phyloP scores from a whole-genome alignment of 495 filamentous ascomycete species.

The Penicillium tannophilum region DNA sequence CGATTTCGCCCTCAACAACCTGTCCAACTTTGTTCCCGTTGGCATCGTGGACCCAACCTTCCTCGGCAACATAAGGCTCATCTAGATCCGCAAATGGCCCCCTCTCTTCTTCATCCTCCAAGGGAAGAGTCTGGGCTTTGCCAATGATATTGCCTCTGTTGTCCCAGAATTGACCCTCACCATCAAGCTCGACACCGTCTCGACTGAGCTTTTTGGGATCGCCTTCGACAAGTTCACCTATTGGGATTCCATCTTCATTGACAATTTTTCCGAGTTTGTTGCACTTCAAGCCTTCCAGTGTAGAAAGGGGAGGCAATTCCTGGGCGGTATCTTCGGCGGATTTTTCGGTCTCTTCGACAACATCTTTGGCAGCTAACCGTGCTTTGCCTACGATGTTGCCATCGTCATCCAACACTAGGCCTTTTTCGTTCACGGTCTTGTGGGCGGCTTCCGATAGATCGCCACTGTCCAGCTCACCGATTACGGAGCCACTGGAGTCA shows the following conservation, averaged over 20 bases:
- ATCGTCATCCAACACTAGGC: not conserved
- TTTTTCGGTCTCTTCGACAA: conserved; percentile 27
- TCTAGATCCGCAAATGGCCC: conserved; percentile 58
- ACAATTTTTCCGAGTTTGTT: conserved; percentile 53
- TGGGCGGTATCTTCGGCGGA: not conserved
- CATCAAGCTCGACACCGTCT: conserved; percentile 12
- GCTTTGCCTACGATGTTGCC: conserved; percentile 3
- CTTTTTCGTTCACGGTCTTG: conserved; percentile 2
- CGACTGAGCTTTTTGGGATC: conserved; percentile 38
- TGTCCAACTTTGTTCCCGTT: conserved; percentile 54
- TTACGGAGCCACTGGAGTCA: not conserved
- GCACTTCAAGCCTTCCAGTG: not conserved
- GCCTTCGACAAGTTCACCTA: not conserved
- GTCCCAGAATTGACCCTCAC: not conserved
- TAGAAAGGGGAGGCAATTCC: not conserved
- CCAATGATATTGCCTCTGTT: not conserved
- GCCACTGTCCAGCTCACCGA: conserved; percentile 1
- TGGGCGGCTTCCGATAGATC: not conserved
- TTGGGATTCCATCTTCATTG: conserved; percentile 18
- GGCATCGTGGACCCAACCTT: conserved; percentile 54
- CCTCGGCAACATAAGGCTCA: conserved; percentile 51
- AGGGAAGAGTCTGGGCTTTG: not conserved
- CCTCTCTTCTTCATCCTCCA: conserved; percentile 36
- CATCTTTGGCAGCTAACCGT: not conserved
- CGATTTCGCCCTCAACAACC: conserved; percentile 54